Conservation (phyloP, 805 yeast genomes). For the Isabelozyma heimii region DNA sequence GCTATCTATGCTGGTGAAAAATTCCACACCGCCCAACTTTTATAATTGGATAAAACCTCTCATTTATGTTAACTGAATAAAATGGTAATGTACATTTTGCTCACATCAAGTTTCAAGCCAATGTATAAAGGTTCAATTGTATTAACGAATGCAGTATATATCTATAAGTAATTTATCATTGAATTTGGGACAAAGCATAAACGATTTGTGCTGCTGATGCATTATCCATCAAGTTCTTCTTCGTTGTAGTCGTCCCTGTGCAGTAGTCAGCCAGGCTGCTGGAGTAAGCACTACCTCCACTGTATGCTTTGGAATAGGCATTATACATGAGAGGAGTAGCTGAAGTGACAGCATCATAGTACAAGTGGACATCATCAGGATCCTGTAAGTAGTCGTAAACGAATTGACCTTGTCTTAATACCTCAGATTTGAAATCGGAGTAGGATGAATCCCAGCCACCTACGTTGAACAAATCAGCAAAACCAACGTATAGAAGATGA, state of each 20-base stretch:
- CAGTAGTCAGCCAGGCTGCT: slow-evolving; percentile 4
- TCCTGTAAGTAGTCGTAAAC: slow-evolving; percentile 12
- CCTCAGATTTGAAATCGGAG: slow-evolving; percentile 6
- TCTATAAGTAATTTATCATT: not conserved
- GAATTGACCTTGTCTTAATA: slow-evolving; percentile 11
- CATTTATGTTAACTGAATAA: not conserved
- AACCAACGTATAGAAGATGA: slow-evolving; percentile 23
- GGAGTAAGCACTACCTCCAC: not conserved
- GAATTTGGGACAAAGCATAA: slow-evolving; percentile 6
- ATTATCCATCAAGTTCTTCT: slow-evolving; percentile 12
- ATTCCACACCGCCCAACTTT: slow-evolving; percentile 8
- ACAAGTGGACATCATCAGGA: slow-evolving; percentile 7
- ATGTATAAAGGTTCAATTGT: not conserved
- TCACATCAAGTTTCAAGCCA: not conserved
- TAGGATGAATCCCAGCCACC: slow-evolving; percentile 3
- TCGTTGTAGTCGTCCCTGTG: slow-evolving; percentile 3
- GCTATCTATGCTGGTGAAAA: slow-evolving; percentile 14
- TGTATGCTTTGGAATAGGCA: slow-evolving; percentile 3
- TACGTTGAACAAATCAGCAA: slow-evolving; percentile 18
- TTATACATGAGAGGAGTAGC: slow-evolving; percentile 3
- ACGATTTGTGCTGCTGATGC: slow-evolving; percentile 15
- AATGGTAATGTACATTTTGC: not conserved
- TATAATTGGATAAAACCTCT: not conserved
- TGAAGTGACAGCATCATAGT: slow-evolving; percentile 4
- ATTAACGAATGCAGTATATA: not conserved